phyloP scores from a whole-genome alignment of 2,329 filamentous ascomycete genomes.

The Cercospora beticola region DNA sequence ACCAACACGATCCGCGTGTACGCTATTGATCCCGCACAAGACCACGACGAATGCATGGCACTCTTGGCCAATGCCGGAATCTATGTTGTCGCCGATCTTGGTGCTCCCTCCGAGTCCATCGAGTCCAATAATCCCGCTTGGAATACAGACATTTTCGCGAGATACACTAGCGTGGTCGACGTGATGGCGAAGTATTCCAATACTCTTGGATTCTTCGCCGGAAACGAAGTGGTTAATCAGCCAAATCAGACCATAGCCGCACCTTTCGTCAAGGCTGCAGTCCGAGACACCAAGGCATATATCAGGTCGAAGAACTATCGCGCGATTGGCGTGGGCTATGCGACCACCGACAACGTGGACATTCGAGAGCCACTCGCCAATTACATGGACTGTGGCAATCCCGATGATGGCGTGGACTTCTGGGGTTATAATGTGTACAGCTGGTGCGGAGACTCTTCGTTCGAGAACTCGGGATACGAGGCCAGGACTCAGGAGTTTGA shows the following conservation, averaged over 20 bases:
- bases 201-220: conserved; percentile 94
- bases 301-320: conserved; percentile 78
- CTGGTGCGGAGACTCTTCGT: conserved; percentile 88
- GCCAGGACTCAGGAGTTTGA: conserved; percentile 81
- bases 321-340: conserved; percentile 85
- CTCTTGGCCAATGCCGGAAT: conserved; percentile 81
- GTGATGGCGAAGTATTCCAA: conserved; percentile 79
- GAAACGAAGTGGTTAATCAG: conserved; percentile 93
- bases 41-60: conserved; percentile 84
- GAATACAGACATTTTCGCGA: conserved; percentile 72
- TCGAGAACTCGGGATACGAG: conserved; percentile 73
- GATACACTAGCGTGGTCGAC: conserved; percentile 84
- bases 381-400: conserved; percentile 89
- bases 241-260: conserved; percentile 83
- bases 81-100: conserved; percentile 90
- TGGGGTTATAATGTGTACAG: conserved; percentile 99
- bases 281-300: conserved; percentile 92
- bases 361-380: conserved; percentile 80
- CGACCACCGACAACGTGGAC: conserved; percentile 84
- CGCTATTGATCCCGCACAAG: conserved; percentile 74
- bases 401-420: conserved; percentile 76
- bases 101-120: conserved; percentile 76
- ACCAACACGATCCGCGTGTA: conserved; percentile 97
- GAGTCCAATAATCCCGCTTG: conserved; percentile 75
- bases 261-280: conserved; percentile 94